Base-by-base conservation (phyloP, 768 basidiomycete species). In the Macrocybe gigantea region DNA sequence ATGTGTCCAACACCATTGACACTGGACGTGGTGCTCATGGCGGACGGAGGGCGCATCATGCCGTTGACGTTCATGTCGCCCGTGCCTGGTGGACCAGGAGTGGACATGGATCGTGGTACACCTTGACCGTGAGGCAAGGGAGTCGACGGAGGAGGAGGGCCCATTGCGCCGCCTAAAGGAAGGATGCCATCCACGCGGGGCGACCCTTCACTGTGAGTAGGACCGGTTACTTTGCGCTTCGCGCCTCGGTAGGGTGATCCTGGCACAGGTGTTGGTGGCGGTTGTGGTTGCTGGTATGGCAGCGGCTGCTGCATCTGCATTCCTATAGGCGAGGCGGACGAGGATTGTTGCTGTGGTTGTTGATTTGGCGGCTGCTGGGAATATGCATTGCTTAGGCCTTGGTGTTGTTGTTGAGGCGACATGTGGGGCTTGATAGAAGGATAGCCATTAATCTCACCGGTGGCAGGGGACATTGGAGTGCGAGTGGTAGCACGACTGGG, bases 171-270 rank as follows among this genome's bases (percentile, higher is more conserved):
- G 7, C 44, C 45, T 22, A n/a, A 37, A 6, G 44, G 48, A 35
- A 29, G 38, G 15, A 38, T 39, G 2, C 33, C 15, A 33, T 49
- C 49, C 29, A 47, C 29, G 7, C 44, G 41, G 34, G 48, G 44
- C 15, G 41, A 29, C 8, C 43, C 54, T 38, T 53, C 44, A 29
- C 56, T 44, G 7, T 60, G 59, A 15, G 61, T 60, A 15, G 54
- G 58, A 29, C 60, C 61, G 45, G 56, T 55, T 1, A 57, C 56
- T 43, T 64, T 65, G 11, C 65, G 54, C 46, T 65, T 65, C 8
- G 63, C 56, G 7, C 64, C 63, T 15, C 65, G 57, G 31, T 61
- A 61, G 7, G 67, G 65, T 8, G 64, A 65, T 36, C 59, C 49
- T 12, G 56, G 22, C 14, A 37, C 33, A 38, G 48, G 48, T 40